These are phyloP conservation scores for Chamaenerion angustifolium DNA, from an alignment of 345 rosid species.

Conservation along the genomic window DNA sequence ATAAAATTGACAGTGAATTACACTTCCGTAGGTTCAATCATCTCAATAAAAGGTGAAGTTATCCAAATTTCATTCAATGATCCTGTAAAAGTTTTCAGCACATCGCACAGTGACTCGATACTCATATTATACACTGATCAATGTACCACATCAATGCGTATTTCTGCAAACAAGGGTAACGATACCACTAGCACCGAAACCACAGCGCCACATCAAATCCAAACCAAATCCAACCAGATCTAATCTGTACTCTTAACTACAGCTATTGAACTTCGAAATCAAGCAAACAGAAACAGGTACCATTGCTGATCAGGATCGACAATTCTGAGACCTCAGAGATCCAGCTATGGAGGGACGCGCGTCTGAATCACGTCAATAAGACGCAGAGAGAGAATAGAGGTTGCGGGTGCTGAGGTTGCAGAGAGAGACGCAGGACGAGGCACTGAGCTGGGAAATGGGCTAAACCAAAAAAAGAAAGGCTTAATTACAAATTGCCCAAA, in stretches of 20 bases:
- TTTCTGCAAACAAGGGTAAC: not conserved
- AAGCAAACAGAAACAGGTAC: not conserved
- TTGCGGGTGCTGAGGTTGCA: no score
- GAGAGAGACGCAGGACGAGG: no score
- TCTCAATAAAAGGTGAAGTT: no score
- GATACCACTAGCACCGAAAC: not conserved
- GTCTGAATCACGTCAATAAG: no score
- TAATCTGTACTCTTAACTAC: not conserved
- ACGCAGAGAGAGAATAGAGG: no score
- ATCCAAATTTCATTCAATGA: not conserved
- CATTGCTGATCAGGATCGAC: constrained; percentile 5
- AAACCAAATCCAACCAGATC: constrained; percentile 5
- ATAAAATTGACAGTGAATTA: not conserved
- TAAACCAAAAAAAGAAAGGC: no score
- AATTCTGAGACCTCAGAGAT: constrained; percentile 3
- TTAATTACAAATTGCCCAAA: no score
- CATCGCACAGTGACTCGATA: not conserved
- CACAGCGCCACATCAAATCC: not conserved
- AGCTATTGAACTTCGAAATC: constrained; percentile 2
- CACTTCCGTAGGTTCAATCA: not conserved
- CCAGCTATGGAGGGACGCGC: not conserved
- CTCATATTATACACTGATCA: constrained; percentile 3
- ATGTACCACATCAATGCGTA: not conserved
- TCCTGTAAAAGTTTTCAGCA: not conserved
- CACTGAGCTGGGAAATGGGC: no score